Percentiles rank a stretch among this genome's conserved stretches.
Conservation (phyloP, 2,329 filamentous ascomycete genomes). For the Shiraia sp. region DNA sequence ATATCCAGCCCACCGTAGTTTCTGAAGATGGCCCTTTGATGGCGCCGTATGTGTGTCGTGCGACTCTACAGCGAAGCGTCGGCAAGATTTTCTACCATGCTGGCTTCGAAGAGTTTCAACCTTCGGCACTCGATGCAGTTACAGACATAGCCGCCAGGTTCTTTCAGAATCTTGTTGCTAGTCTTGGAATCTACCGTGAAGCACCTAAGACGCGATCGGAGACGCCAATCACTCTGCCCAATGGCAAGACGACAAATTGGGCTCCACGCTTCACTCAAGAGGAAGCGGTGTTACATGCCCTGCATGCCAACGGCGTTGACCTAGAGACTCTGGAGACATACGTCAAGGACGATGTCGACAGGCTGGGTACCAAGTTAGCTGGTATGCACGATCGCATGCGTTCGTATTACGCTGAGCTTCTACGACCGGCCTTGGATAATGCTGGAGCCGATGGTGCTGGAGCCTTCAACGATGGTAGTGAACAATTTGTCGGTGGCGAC, state of each 20-base stretch:
- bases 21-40: slow-evolving; percentile 88
- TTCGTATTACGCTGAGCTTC: slow-evolving; percentile 84
- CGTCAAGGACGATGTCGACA: slow-evolving; percentile 90
- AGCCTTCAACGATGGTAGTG: slow-evolving; percentile 93
- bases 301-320: slow-evolving; percentile 82
- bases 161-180: slow-evolving; percentile 80
- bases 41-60: slow-evolving; percentile 77
- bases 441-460: slow-evolving; percentile 81
- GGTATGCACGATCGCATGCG: slow-evolving; percentile 95
- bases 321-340: slow-evolving; percentile 82
- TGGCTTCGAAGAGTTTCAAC: slow-evolving; percentile 96
- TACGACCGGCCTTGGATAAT: slow-evolving; percentile 83
- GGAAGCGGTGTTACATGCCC: slow-evolving; percentile 82
- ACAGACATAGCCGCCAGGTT: slow-evolving; percentile 90
- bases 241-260: slow-evolving; percentile 49
- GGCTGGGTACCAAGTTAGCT: slow-evolving; percentile 75
- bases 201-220: slow-evolving; percentile 71
- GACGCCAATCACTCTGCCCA: slow-evolving; percentile 30
- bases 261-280: slow-evolving; percentile 77
- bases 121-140: slow-evolving; percentile 85
- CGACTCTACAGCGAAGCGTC: slow-evolving; percentile 85
- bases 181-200: slow-evolving; percentile 81
- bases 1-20: slow-evolving; percentile 86
- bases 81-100: slow-evolving; percentile 95
- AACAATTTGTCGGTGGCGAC: slow-evolving; percentile 94